Conservation (phyloP, 2,329 filamentous ascomycete species). For the Amesomyces nigricolor region DNA sequence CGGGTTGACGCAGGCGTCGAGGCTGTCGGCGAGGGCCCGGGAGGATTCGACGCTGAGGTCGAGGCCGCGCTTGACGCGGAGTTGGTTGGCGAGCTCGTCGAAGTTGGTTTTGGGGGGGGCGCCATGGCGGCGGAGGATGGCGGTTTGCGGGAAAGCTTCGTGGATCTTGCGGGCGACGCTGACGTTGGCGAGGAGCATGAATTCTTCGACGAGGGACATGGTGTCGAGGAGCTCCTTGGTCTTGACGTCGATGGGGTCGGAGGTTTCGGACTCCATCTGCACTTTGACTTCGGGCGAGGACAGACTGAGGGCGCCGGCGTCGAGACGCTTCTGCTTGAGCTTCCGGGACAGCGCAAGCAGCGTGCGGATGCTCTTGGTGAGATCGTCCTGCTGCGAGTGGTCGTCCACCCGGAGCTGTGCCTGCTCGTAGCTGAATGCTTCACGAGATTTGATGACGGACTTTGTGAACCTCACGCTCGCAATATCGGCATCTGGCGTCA, state of each 20-base stretch:
- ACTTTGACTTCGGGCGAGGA: conserved; percentile 98
- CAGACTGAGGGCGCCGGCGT: conserved; percentile 88
- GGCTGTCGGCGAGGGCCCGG: conserved; percentile 85
- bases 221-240: conserved; percentile 92
- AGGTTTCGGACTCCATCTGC: conserved; percentile 90
- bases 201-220: conserved; percentile 96
- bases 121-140: conserved; percentile 84
- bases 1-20: conserved; percentile 76
- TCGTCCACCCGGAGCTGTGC: conserved; percentile 94
- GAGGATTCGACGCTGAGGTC: conserved; percentile 81
- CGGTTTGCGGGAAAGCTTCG: conserved; percentile 88
- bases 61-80: conserved; percentile 78
- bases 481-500: conserved; percentile 78
- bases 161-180: conserved; percentile 89
- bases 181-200: conserved; percentile 98
- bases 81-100: conserved; percentile 84
- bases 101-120: conserved; percentile 95
- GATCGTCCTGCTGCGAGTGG: conserved; percentile 74
- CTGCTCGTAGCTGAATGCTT: conserved; percentile 96
- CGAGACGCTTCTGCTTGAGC: conserved; percentile 90
- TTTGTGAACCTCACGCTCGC: conserved; percentile 87
- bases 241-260: conserved; percentile 92
- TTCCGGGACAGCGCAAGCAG: conserved; percentile 87
- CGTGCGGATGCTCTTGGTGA: conserved; percentile 83
- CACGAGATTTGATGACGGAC: conserved; percentile 92